Percentiles rank a stretch among this genome's conserved stretches.
These are phyloP conservation scores for Euphorbia celastroides DNA, from an alignment of 441 rosid genomes.

Conservation along the genomic window DNA sequence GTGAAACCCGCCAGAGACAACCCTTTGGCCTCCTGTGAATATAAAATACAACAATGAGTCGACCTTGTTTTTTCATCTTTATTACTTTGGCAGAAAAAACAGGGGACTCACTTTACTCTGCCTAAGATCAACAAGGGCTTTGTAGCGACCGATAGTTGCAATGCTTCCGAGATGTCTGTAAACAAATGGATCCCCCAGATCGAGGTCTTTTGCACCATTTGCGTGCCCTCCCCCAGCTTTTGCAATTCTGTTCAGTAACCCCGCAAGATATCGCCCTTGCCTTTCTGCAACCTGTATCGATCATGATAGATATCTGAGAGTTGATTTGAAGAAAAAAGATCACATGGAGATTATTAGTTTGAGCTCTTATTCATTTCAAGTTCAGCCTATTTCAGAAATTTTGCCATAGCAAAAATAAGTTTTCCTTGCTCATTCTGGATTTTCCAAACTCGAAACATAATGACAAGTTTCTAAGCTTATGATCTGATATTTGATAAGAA, in stretches of 20 bases:
- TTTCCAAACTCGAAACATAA: not conserved
- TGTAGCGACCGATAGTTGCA: conserved; percentile 83
- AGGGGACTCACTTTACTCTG: conserved; percentile 59
- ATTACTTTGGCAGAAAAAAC: conserved; percentile 7
- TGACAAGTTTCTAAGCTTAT: not conserved
- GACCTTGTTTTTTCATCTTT: not conserved
- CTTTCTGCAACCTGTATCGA: conserved; percentile 92
- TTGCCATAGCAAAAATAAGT: not conserved
- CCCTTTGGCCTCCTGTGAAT: conserved; percentile 62
- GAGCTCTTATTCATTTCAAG: not conserved
- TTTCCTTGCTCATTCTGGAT: not conserved
- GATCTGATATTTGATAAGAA: not conserved
- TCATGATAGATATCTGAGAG: not conserved
- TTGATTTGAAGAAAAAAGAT: not conserved
- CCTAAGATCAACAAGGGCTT: conserved; percentile 85
- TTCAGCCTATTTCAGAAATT: not conserved
- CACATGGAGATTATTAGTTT: not conserved
- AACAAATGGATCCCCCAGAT: conserved; percentile 61
- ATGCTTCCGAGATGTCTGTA: conserved; percentile 91
- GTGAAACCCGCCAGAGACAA: conserved; percentile 66
- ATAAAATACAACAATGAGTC: conserved; percentile 5
- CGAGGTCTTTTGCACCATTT: conserved; percentile 41
- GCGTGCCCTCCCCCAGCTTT: conserved; percentile 69
- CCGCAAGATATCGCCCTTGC: conserved; percentile 75
- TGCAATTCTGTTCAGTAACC: conserved; percentile 47